Evolutionary conservation across 441 rosid species (phyloP).

Genomic region (Eruca vesicaria): DNA sequence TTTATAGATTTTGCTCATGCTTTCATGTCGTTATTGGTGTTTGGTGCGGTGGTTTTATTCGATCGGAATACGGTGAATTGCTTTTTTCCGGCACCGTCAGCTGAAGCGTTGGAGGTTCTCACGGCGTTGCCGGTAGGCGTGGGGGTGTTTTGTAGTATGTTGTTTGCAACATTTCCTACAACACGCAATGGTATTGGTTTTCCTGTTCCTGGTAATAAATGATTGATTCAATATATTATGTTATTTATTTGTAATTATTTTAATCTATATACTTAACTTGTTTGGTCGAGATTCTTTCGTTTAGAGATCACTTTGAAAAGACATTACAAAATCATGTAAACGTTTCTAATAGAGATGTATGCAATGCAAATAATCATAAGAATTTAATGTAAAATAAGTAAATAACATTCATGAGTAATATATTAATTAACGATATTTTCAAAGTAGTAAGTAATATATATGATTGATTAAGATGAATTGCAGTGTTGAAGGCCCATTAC

Average conservation of each 20-base stretch:
- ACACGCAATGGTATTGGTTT: constrained; percentile 92
- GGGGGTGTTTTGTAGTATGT: constrained; percentile 72
- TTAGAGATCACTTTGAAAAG: neutral
- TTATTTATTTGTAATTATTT: neutral
- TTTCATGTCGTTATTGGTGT: constrained; percentile 66
- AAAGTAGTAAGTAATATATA: neutral
- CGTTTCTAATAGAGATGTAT: constrained; percentile 10
- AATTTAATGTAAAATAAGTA: neutral
- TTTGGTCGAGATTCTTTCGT: neutral
- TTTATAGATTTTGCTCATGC: constrained; percentile 80
- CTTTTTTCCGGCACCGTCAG: constrained; percentile 75
- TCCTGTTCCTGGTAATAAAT: constrained; percentile 40
- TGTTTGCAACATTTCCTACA: constrained; percentile 81
- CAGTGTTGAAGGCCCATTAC: neutral
- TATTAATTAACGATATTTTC: neutral
- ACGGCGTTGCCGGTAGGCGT: constrained; percentile 77
- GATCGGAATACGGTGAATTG: constrained; percentile 72
- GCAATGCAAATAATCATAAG: neutral
- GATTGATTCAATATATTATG: neutral
- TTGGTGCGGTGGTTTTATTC: constrained; percentile 68
- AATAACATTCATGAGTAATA: neutral
- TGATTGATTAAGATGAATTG: neutral
- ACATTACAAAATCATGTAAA: neutral
- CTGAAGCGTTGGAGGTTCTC: constrained; percentile 62
- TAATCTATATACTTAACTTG: constrained; percentile 5